Evolutionary conservation across 1,139 yeast species (phyloP).

Genomic region (Taiozyma sp.): DNA sequence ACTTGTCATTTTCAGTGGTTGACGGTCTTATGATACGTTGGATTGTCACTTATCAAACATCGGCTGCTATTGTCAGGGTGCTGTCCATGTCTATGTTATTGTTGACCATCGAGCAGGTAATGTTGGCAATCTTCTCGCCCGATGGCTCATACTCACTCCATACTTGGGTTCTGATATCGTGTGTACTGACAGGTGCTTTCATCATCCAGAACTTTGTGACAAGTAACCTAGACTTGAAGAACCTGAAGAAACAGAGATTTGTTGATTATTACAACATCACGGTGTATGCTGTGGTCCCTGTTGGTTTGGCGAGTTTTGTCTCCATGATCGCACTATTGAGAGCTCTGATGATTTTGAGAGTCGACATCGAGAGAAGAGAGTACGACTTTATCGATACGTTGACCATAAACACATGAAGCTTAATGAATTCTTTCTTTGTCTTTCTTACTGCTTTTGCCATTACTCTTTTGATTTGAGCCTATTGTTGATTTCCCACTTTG

Average conservation of each 20-base stretch:
- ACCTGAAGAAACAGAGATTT: constrained; percentile 40
- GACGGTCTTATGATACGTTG: constrained; percentile 92
- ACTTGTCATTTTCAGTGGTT: constrained; percentile 75
- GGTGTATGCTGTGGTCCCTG: constrained; percentile 96
- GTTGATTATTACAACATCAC: constrained; percentile 81
- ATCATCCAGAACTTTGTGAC: constrained; percentile 88
- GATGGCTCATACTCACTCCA: constrained; percentile 65
- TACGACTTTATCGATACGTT: constrained; percentile 1
- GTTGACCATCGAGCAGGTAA: constrained; percentile 63
- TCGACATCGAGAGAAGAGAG: constrained; percentile 50
- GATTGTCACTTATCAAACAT: constrained; percentile 84
- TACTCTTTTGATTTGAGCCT: background rate
- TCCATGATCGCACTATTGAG: constrained; percentile 85
- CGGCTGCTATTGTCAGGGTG: constrained; percentile 86
- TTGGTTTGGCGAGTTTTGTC: constrained; percentile 88
- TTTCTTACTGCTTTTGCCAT: background rate
- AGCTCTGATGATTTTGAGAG: constrained; percentile 65
- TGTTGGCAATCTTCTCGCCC: constrained; percentile 57
- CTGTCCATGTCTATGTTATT: constrained; percentile 75
- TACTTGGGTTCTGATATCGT: constrained; percentile 87
- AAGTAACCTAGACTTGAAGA: constrained; percentile 66
- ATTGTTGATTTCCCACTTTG: background rate
- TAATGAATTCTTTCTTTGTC: background rate
- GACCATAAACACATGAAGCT: background rate
- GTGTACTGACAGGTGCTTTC: constrained; percentile 78